Base-by-base conservation (phyloP, 495 filamentous ascomycete genomes). In the Rusavskia elegans region DNA sequence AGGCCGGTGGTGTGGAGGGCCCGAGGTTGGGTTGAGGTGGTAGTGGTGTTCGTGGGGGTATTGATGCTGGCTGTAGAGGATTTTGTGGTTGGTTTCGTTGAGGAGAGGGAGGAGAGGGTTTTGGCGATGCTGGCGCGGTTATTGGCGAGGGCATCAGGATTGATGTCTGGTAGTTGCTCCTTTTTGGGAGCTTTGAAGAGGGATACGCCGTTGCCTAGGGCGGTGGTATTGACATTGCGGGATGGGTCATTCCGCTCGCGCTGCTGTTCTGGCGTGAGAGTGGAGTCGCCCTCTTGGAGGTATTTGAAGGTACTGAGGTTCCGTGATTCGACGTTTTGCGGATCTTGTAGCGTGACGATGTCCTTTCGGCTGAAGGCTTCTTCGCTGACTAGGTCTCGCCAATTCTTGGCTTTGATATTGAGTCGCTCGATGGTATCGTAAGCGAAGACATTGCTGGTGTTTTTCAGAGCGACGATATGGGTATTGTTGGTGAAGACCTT, bases 401-500 rank as follows among this genome's bases (percentile, higher is more conserved):
- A 99, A 72, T 93, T 81, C 78, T 95, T 99, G 49, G 89, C 79
- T 71, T 97, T 99, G 66, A 97, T 82, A 68, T 99, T 99, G 64
- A 97, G 75, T 56, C 87, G 76, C 64, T 97, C 87, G 11, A 97
- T 76, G 2, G 92, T 99, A 62, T 97, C 92, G 79, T 82, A 95
- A 10, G 89, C 80, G 62, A 95, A 99, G 7, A 95, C 93, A 68
- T 97, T 97, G 35, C 87, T 88, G 37, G 87, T 85, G 58, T 85
- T 87, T 45, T 81, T 73, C 53, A 99, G 70, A 29, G 89, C 89
- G 42, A 97, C 86, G 42, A 99, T 84, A 63, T 99, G 92, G 9
- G 93, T 95, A 64, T 96, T 97, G 63, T 99, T 89, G 37, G 92
- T 99, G 58, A 99, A 82, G 11, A 92, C 82, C 68, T 99, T 99